Evolutionary conservation across 78 protist species (phyloP), one percentile per base, ranked within the genome.

Genomic region (Dictyostelium capitatum): DNA sequence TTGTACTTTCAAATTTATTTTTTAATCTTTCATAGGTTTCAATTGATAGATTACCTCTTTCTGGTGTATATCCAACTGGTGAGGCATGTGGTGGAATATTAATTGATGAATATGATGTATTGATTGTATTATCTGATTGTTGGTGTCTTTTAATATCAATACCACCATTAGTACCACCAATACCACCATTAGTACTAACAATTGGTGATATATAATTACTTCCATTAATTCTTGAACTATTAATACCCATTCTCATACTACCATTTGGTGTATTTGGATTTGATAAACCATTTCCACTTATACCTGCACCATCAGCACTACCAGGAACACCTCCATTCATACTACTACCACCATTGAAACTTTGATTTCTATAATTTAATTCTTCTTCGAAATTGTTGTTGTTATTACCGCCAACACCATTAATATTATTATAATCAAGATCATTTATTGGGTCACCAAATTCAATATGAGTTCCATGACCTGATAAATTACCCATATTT

Each of bases 401-500:
- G n/a, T n/a, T n/a, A n/a, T n/a, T n/a, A n/a, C n/a, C n/a, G n/a
- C n/a, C n/a, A n/a, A n/a, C n/a, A 37, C 43, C 43, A 20, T 37
- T 15, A 37, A 32, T 41, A 19, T 70, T 15, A 32, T 32, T 25
- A 32, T 32, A n/a, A 19, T 70, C 54, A 20, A 30, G 30, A 70
- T 70, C 23, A 67, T 32, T 41, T 41, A 70, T 41, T 4, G 78
- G 25, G 6, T 70, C 78, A 3, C 78, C 78, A 70, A 41, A 70
- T 8, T 70, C 78, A 17, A 41, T 70, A 70, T 41, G 46, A 70
- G 46, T 30, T 0, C 78, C 50, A 53, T 54, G n/a, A 77, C 82
- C 82, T 28, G 82, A 77, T 51, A 77, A 20, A 25, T 43, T 51
- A 53, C 82, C 82, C 48, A 79, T 79, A 37, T 23, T 15, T 20